Evolutionary conservation across 805 yeast species (phyloP).

Genomic region (Zygoascus ofunaensis): DNA sequence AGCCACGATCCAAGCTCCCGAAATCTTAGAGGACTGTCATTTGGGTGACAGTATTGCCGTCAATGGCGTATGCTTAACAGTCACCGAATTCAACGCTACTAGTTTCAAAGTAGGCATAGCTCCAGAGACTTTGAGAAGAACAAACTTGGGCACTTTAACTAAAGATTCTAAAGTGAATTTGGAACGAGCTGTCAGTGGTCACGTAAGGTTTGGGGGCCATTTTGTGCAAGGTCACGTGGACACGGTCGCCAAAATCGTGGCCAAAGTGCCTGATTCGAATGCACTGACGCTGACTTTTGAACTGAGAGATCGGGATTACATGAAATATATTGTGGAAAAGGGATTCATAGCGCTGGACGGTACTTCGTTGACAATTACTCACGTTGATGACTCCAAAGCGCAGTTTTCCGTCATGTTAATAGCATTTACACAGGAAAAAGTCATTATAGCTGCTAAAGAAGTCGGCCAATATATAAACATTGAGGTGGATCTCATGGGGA

Average conservation of each 20-base stretch:
- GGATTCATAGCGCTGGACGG: conserved; percentile 94
- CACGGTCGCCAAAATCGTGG: conserved; percentile 62
- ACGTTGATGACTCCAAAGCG: conserved; percentile 49
- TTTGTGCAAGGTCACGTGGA: conserved; percentile 98
- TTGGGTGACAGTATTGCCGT: conserved; percentile 90
- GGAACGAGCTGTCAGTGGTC: conserved; percentile 82
- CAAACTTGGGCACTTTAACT: conserved; percentile 58
- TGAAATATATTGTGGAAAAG: conserved; percentile 79
- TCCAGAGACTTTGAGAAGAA: conserved; percentile 80
- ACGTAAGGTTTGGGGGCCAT: conserved; percentile 91
- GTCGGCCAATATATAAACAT: conserved; percentile 67
- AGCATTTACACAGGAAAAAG: conserved; percentile 78
- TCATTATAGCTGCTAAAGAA: conserved; percentile 57
- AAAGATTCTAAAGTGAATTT: conserved; percentile 63
- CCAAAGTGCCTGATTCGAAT: conserved; percentile 51
- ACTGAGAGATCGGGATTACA: conserved; percentile 50
- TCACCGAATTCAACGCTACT: conserved; percentile 57
- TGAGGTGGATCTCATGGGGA: conserved; percentile 93
- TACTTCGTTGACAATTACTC: conserved; percentile 78
- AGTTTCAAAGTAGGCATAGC: conserved; percentile 82
- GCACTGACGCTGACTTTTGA: conserved; percentile 68
- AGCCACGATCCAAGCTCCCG: conserved; percentile 52
- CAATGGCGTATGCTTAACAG: conserved; percentile 87
- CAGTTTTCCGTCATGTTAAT: conserved; percentile 84
- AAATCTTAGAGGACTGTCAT: conserved; percentile 69